These are phyloP conservation scores for Pythium brachiatum DNA, from an alignment of 352 stramenopile genomes.

Conservation along the genomic window DNA sequence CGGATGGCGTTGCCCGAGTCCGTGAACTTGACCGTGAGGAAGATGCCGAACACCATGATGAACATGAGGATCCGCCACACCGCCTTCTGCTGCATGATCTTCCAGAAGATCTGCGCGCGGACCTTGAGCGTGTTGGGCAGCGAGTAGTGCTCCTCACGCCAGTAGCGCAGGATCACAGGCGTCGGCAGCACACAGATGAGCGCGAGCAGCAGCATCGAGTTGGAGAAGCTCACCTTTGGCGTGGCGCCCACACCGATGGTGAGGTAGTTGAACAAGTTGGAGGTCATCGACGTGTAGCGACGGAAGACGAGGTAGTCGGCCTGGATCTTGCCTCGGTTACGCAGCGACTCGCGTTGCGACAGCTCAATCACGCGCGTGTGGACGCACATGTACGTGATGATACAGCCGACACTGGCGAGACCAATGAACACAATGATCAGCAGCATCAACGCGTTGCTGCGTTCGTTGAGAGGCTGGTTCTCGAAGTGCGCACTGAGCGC, in stretches of 20 bases:
- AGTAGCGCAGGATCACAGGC: conserved; percentile 51
- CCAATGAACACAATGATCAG: conserved; percentile 40
- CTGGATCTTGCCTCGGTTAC: conserved; percentile 50
- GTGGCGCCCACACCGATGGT: conserved; percentile 34
- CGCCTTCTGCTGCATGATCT: conserved; percentile 75
- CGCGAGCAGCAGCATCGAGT: conserved; percentile 44
- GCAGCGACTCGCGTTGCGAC: conserved; percentile 60
- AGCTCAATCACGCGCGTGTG: conserved; percentile 65
- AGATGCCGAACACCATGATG: conserved; percentile 59
- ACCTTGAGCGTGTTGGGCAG: conserved; percentile 59
- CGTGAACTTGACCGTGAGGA: conserved; percentile 54
- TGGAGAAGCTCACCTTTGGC: conserved; percentile 41
- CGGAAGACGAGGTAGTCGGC: conserved; percentile 66
- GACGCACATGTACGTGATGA: conserved; percentile 62
- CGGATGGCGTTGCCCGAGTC: conserved; percentile 40
- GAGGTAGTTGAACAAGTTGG: conserved; percentile 50
- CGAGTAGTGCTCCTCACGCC: conserved; percentile 65
- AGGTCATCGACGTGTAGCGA: conserved; percentile 48
- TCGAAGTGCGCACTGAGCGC: conserved; percentile 51
- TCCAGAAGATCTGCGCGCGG: conserved; percentile 63
- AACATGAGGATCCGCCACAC: conserved; percentile 70
- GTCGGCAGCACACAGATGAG: conserved; percentile 52
- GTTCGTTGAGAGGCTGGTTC: conserved; percentile 20
- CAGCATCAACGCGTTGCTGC: conserved; percentile 35
- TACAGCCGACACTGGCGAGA: conserved; percentile 55